Base-by-base conservation (phyloP, 192 early-diverging fungal genomes). In the Gryganskiella cystojenkinii region DNA sequence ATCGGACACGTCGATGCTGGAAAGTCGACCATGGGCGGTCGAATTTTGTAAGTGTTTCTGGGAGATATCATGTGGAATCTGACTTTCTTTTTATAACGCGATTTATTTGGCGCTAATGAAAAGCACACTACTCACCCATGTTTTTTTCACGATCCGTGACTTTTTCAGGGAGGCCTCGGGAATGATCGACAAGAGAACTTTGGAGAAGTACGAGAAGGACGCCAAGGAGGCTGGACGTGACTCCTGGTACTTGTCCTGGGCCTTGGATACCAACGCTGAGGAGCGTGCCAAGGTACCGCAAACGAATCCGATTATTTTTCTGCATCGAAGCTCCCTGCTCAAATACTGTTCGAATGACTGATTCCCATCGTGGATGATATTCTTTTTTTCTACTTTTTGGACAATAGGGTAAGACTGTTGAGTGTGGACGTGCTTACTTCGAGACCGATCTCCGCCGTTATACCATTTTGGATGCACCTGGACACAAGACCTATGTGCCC, bases 391-490 rank as follows among this genome's bases (percentile, higher is more conserved):
- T 40, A 40, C n/a, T n/a, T 40, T 40, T 13, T 40, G 24, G 5
- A 27, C 2, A 53, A 24, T 45, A 89, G 87, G 97, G 97, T 30
- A 99, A 97, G 81, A 99, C 97, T 0, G 94, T 95, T 55, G 97
- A 99, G 83, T 94, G 92, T 71, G 97, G 97, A 49, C 91, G 95
- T 40, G 97, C 95, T 19, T 95, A 89, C 81, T 99, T 99, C 84
- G 95, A 97, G 82, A 98, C 97, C 8, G 87, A 90, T 35, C 94
- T 92, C 73, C 92, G 96, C 40, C 88, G 94, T 49, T 99, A 95
- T 81, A 98, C 97, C n/a, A 95, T 98, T 53, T 80, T 99, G n/a
- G 97, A 99, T 80, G 97, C 97, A 1, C 97, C 97, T 24, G 97
- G 97, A 10, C 97, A 99, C 86, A 98, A 97, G 83, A 96, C 90